Percentiles rank a stretch among this genome's conserved stretches.
These are phyloP conservation scores for Tricholoma matsutake DNA, from an alignment of 768 basidiomycete species.

Conservation along the genomic window DNA sequence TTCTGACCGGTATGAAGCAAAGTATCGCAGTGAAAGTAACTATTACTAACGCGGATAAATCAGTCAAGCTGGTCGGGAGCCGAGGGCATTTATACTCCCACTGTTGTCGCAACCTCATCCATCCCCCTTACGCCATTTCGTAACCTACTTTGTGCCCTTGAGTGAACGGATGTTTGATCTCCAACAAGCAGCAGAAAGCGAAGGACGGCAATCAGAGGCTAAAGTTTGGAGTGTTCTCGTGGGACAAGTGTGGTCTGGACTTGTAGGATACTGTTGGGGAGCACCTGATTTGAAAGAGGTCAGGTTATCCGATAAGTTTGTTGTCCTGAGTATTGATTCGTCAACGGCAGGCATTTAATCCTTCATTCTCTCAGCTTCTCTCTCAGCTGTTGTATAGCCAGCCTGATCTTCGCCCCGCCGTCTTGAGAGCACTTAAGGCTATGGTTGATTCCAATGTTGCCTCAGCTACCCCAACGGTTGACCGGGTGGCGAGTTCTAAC, in stretches of 20 bases:
- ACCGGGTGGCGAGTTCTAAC: slow-evolving; percentile 25
- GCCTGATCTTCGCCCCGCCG: slow-evolving; percentile 73
- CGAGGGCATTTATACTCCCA: slow-evolving; percentile 89
- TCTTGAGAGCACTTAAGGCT: slow-evolving; percentile 77
- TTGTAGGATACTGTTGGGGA: slow-evolving; percentile 87
- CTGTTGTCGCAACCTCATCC: slow-evolving; percentile 78
- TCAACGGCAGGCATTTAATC: slow-evolving; percentile 60
- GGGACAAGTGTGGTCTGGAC: slow-evolving; percentile 89
- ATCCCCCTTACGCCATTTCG: slow-evolving; percentile 81
- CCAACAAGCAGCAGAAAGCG: slow-evolving; percentile 75
- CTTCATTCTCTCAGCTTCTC: slow-evolving; percentile 65
- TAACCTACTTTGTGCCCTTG: slow-evolving; percentile 87
- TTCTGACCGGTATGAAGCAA: slow-evolving; percentile 58
- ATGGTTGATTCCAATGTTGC: slow-evolving; percentile 79
- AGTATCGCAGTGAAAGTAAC: neutral
- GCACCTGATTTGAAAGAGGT: slow-evolving; percentile 74
- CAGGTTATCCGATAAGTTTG: slow-evolving; percentile 9
- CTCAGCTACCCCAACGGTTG: slow-evolving; percentile 38
- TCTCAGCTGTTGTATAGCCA: slow-evolving; percentile 93
- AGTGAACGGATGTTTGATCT: slow-evolving; percentile 92
- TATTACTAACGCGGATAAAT: neutral
- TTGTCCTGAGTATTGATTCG: slow-evolving; percentile 6
- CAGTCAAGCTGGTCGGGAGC: slow-evolving; percentile 72
- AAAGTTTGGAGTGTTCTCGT: slow-evolving; percentile 96
- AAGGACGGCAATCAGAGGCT: slow-evolving; percentile 74